Percentiles rank a stretch among this genome's conserved stretches.
These are phyloP conservation scores for Bocquillonia castaneifolia DNA, from an alignment of 441 rosid genomes.

Conservation along the genomic window DNA sequence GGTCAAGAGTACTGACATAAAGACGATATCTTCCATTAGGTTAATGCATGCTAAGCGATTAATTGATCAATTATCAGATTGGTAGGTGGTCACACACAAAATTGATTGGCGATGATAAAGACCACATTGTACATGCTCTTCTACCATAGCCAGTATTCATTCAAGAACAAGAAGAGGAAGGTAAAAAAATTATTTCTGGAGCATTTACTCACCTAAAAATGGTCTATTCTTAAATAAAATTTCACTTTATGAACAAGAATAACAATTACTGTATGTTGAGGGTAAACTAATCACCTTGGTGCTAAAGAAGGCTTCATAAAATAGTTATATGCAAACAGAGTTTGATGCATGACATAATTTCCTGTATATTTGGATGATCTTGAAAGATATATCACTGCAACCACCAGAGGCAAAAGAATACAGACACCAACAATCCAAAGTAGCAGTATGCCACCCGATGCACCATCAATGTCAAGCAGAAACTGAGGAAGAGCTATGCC, in stretches of 20 bases:
- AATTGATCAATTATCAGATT: too few species aligned
- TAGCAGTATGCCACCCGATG: slow-evolving; percentile 91
- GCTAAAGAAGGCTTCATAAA: slow-evolving; percentile 97
- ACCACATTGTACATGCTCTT: too few species aligned
- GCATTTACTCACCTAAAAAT: background rate
- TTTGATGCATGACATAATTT: slow-evolving; percentile 97
- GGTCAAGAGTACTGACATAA: background rate
- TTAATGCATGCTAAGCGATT: too few species aligned
- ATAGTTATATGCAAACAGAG: slow-evolving; percentile 80
- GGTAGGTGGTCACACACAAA: too few species aligned
- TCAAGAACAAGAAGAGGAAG: too few species aligned
- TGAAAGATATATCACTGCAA: slow-evolving; percentile 95
- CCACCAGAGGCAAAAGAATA: slow-evolving; percentile 89
- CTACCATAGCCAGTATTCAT: too few species aligned
- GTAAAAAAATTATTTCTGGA: background rate
- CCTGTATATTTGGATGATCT: slow-evolving; percentile 94
- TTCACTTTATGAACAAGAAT: background rate
- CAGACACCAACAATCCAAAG: slow-evolving; percentile 98
- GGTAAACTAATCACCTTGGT: slow-evolving; percentile 58
- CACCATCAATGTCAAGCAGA: slow-evolving; percentile 85
- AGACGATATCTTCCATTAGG: too few species aligned
- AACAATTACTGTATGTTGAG: background rate
- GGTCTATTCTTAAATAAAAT: background rate
- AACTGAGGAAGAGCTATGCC: slow-evolving; percentile 98
- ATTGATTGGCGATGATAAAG: too few species aligned